Conservation (phyloP, 2,329 filamentous ascomycete genomes). For the Fusarium ramigenum region DNA sequence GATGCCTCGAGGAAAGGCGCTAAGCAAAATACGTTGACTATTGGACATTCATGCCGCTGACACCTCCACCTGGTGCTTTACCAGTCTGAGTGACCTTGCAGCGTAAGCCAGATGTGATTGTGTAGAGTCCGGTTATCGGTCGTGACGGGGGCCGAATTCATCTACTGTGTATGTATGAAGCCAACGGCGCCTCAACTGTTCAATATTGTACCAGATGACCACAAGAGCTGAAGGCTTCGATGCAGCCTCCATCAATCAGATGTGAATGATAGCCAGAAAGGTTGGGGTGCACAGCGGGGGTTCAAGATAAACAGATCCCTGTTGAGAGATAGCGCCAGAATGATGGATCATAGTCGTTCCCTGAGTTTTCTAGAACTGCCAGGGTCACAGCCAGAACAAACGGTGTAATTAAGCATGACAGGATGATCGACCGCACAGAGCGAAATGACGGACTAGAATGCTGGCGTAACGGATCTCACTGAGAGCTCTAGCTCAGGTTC, state of each 20-base stretch:
- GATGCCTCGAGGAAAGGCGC: conserved; percentile 14
- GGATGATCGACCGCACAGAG: conserved; percentile 21
- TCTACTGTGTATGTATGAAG: not conserved
- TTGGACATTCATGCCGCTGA: conserved; percentile 26
- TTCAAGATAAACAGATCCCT: conserved; percentile 9
- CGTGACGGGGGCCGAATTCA: not conserved
- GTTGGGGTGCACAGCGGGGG: conserved; percentile 13
- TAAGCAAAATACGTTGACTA: conserved; percentile 26
- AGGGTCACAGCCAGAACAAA: conserved; percentile 28
- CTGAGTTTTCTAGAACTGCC: conserved; percentile 35
- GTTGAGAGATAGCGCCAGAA: conserved; percentile 2
- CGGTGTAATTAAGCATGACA: conserved; percentile 39
- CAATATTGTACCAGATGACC: conserved; percentile 1
- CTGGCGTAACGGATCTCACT: conserved; percentile 4
- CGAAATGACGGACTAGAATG: conserved; percentile 12
- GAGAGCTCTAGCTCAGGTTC: conserved; percentile 6
- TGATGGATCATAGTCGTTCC: conserved; percentile 29
- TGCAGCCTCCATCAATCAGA: not conserved
- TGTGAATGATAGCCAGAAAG: not conserved
- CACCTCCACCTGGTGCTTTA: conserved; percentile 25
- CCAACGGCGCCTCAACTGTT: not conserved
- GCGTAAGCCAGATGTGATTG: conserved; percentile 14
- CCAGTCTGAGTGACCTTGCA: conserved; percentile 4
- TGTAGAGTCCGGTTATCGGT: not conserved
- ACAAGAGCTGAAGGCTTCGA: not conserved